These are phyloP conservation scores for Coemansia sp. DNA, from an alignment of 371 early-diverging fungal species.

Conservation along the genomic window DNA sequence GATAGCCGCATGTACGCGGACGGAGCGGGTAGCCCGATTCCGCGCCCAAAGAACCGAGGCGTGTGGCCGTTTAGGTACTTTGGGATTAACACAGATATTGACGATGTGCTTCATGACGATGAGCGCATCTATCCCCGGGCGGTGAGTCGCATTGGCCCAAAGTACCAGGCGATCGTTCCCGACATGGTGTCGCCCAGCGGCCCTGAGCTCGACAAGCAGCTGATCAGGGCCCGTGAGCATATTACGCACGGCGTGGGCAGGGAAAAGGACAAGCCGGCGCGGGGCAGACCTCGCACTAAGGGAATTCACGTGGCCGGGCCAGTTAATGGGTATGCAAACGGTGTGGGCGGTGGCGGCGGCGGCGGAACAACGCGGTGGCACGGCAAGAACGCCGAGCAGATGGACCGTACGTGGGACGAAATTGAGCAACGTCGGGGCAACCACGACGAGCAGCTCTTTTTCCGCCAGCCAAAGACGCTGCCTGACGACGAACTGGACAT, in stretches of 20 bases:
- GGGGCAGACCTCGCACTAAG: not conserved
- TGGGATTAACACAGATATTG: slow-evolving; percentile 71
- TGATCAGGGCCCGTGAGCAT: slow-evolving; percentile 8
- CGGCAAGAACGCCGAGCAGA: slow-evolving; percentile 42
- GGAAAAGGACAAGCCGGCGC: not conserved
- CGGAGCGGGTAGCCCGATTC: slow-evolving; percentile 11
- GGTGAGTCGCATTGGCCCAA: slow-evolving; percentile 73
- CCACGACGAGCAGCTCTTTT: slow-evolving; percentile 43
- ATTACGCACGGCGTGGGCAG: too few relatives aligned
- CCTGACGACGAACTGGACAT: slow-evolving; percentile 46
- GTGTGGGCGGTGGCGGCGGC: slow-evolving; percentile 28
- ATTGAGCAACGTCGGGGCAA: slow-evolving; percentile 40
- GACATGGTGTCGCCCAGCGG: slow-evolving; percentile 55
- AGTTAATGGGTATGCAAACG: not conserved
- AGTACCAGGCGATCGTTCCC: slow-evolving; percentile 74
- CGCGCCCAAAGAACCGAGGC: slow-evolving; percentile 44
- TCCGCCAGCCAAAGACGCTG: slow-evolving; percentile 35
- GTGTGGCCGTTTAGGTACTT: slow-evolving; percentile 88
- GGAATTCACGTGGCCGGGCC: not conserved
- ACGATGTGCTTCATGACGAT: slow-evolving; percentile 69
- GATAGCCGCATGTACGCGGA: slow-evolving; percentile 11
- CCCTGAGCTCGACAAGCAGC: slow-evolving; percentile 25
- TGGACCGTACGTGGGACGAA: slow-evolving; percentile 36
- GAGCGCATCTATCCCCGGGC: slow-evolving; percentile 80
- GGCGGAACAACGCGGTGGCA: slow-evolving; percentile 37